These are phyloP conservation scores for Strigomonas culicis DNA, from an alignment of 208 protist species.

Conservation along the genomic window DNA sequence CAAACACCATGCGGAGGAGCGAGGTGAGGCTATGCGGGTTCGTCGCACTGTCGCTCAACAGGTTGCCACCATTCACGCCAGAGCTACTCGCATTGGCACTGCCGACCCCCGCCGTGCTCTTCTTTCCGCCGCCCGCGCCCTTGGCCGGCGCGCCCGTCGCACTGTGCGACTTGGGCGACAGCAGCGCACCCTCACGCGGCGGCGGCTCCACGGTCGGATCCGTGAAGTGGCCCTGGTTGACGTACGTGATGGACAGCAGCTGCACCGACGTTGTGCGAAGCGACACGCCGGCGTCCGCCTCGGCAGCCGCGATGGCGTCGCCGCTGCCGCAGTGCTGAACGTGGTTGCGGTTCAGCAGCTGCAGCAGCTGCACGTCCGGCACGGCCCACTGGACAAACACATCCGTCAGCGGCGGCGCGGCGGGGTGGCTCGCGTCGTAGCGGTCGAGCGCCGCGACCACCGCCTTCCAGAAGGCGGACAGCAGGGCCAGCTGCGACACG, in stretches of 20 bases:
- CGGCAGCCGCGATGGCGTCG: background rate
- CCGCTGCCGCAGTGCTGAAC: background rate
- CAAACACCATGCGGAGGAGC: background rate
- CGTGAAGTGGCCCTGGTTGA: slow-evolving; percentile 7
- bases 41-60: background rate
- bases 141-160: background rate
- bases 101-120: background rate
- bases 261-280: background rate
- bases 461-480: slow-evolving; percentile 22
- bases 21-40: background rate
- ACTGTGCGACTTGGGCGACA: background rate
- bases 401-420: slow-evolving; percentile 16
- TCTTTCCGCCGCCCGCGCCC: background rate
- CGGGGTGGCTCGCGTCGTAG: slow-evolving; percentile 5
- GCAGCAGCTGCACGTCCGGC: slow-evolving; percentile 25
- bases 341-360: slow-evolving; percentile 18
- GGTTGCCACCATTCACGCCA: background rate
- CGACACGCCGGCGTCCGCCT: background rate
- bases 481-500: background rate
- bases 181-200: background rate
- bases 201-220: slow-evolving; percentile 3
- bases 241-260: background rate
- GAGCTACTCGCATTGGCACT: background rate
- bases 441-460: slow-evolving; percentile 12
- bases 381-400: slow-evolving; percentile 48